Conservation (phyloP, 768 basidiomycete genomes). For the Agrocybe praecox region DNA sequence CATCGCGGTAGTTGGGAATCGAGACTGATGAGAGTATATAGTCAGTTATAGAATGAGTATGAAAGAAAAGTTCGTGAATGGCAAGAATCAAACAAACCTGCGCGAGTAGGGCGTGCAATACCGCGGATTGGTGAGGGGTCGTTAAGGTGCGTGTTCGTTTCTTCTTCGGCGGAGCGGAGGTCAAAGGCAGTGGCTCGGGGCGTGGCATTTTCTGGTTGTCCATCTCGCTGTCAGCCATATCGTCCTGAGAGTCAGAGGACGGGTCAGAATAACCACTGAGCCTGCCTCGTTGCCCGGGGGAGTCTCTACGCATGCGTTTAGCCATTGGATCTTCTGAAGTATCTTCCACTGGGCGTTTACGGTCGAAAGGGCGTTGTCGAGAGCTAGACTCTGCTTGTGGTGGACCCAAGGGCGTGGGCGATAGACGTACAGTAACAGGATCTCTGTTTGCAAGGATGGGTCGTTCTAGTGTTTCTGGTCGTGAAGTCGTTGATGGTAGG, state of each 20-base stretch:
- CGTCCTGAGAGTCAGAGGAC: constrained; percentile 55
- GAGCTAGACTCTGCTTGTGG: constrained; percentile 22
- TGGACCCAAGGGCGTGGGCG: constrained; percentile 25
- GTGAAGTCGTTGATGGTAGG: constrained; percentile 41
- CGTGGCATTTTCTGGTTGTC: constrained; percentile 46
- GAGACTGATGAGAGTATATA: constrained; percentile 53
- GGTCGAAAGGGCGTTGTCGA: constrained; percentile 23
- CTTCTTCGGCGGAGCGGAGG: constrained; percentile 63
- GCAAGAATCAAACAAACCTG: constrained; percentile 53
- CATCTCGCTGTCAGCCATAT: constrained; percentile 62
- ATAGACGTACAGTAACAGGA: constrained; percentile 26
- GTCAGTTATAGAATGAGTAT: neutral
- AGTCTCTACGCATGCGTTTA: constrained; percentile 43
- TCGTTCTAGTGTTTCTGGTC: constrained; percentile 42
- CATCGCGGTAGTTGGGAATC: constrained; percentile 86
- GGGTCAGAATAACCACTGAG: constrained; percentile 36
- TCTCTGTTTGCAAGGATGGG: constrained; percentile 27
- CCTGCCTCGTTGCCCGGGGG: constrained; percentile 26
- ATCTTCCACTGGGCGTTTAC: constrained; percentile 26
- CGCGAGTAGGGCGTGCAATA: constrained; percentile 84
- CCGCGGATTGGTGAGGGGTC: constrained; percentile 86
- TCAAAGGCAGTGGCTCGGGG: constrained; percentile 35
- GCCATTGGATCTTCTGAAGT: constrained; percentile 41
- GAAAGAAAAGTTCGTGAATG: neutral
- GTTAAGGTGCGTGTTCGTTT: constrained; percentile 84